Base-by-base conservation (phyloP, 352 stramenopile species). In the Phytophthora citrophthora region DNA sequence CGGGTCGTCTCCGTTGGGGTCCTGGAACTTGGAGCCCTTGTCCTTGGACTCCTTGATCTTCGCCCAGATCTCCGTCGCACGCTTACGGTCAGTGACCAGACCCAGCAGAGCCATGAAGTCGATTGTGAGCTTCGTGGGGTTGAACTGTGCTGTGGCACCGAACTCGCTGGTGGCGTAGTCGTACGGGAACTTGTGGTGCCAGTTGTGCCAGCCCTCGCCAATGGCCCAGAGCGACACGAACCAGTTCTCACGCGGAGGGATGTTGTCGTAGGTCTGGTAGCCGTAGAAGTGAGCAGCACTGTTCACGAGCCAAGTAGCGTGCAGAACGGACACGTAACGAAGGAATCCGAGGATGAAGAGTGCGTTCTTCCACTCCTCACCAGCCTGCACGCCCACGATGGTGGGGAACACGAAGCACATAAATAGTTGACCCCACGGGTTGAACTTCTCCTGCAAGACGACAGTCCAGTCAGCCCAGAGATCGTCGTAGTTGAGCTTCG, bases 121-220 rank as follows among this genome's bases (percentile, higher is more conserved):
- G 72, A 99, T 99, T 54, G 98, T 94, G 47, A 99, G 70, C 79
- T 99, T 99, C 36, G 93, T 98, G 7, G 97, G 97, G 80, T 99
- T 99, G 84, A 98, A 99, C 79, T 99, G 97, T 55, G 77, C 79
- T 7, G 85, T 93, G 51, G 97, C 84, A 34, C 97, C 97, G 71
- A 98, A 99, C 83, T 99, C 97, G 48, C 86, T 98, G 16, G 97
- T 95, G 52, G 97, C 95, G 80, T 99, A 99, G 74, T 99, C 97
- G 83, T 98, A 99, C 50, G 97, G 97, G 76, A 99, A 99, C 79
- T 99, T 99, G 92, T 99, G 97, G 81, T 99, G 97, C 97, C 96
- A 99, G 88, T 99, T 99, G 83, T 99, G 97, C 95, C 96, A 99
- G 76, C 96, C 96, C 77, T 99, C 96, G 29, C 97, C 97, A 16